Percentiles rank a stretch among this genome's conserved stretches.
These are phyloP conservation scores for Avicennia marina DNA, from an alignment of 257 asterid genomes.

Conservation along the genomic window DNA sequence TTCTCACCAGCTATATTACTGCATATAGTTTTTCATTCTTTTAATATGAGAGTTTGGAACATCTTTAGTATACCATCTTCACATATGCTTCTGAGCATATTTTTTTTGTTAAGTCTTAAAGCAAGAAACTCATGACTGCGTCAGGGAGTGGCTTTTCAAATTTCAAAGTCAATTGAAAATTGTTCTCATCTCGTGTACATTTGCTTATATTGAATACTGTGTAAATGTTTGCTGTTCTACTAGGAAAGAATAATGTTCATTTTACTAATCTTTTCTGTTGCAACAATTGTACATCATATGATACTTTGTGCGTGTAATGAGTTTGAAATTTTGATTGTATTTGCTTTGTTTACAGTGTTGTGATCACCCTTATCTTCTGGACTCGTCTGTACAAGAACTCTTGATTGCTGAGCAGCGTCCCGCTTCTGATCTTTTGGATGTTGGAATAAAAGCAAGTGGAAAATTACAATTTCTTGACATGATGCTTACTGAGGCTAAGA, in stretches of 20 bases:
- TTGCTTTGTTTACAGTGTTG: constrained; percentile 75
- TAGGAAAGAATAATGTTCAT: neutral
- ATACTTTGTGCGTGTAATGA: constrained; percentile 11
- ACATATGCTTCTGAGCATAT: too few relatives aligned
- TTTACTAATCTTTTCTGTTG: neutral
- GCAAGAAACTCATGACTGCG: neutral
- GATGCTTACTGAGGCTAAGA: constrained; percentile 61
- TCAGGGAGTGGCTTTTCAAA: too few relatives aligned
- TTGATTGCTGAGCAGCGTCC: constrained; percentile 42
- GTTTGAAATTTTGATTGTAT: constrained; percentile 18
- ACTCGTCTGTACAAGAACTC: constrained; percentile 37
- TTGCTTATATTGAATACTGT: constrained; percentile 4
- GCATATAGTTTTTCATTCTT: constrained; percentile 2
- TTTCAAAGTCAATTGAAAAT: too few relatives aligned
- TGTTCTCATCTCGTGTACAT: too few relatives aligned
- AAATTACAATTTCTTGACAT: constrained; percentile 67
- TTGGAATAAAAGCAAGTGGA: constrained; percentile 82
- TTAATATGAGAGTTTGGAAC: neutral
- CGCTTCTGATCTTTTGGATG: constrained; percentile 41
- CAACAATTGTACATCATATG: neutral
- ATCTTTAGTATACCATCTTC: too few relatives aligned
- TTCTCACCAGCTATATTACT: constrained; percentile 21
- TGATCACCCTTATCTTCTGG: constrained; percentile 78
- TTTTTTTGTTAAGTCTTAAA: constrained; percentile 1
- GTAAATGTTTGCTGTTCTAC: constrained; percentile 1